Evolutionary conservation across 2,329 filamentous ascomycete species (phyloP), one percentile per base, ranked within the genome.

Genomic region (Mycogone perniciosa): DNA sequence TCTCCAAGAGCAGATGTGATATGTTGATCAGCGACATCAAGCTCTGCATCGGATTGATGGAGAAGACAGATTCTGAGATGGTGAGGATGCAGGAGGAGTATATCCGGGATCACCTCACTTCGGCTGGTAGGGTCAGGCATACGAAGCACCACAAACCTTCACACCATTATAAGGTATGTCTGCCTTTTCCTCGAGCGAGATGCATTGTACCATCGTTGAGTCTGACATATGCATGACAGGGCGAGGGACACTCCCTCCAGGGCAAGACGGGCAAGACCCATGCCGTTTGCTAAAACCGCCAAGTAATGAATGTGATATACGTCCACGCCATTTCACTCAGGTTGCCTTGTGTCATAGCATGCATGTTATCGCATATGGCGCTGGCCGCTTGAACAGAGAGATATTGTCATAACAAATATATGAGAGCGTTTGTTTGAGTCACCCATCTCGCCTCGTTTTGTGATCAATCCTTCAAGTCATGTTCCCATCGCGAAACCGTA

Each of bases 221-320:
- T 33, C 44, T 48, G 47, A 56, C 31, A 20, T 6, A 26, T 6
- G 30, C 9, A 13, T 26, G 20, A 44, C 68, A 84, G 71, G 81
- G 85, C 56, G 90, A 96, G 73, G 81, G 81, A 60, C 92, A 97
- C 70, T 92, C 86, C 51, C 72, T 97, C 59, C 89, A 95, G 72
- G 91, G 88, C 11, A 91, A 93, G 80, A 81, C 82, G 52, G 91
- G 89, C 50, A 96, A 96, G 80, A 92, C 89, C 2, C 91, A 96
- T 68, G 85, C 82, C 37, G 76, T 95, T 53, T 96, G 91, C 71
- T 96, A 81, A 60, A 31, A 35, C 33, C 2, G 3, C 33, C 7
- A 35, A 7, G 33, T 35, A 35, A 35, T 2, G 33, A 35, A 35
- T 35, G 20, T 3, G 2, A 20, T 20, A 20, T 20, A 20, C 3